Base-by-base conservation (phyloP, 2,329 filamentous ascomycete species). In the Ascochyta koolunga region DNA sequence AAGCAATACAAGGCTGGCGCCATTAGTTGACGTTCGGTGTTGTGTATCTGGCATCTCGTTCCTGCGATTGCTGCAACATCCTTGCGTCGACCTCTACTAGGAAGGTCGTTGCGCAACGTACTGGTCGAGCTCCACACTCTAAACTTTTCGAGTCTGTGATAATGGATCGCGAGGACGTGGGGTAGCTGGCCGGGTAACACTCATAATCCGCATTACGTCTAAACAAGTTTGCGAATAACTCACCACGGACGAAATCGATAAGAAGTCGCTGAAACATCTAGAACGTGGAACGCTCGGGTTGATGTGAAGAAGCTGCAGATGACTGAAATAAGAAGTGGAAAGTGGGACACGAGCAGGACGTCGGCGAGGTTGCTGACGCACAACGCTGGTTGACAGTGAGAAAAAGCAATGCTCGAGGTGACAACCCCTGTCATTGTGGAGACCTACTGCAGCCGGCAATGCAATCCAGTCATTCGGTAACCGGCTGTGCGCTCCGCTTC, bases 401-500 rank as follows among this genome's bases (percentile, higher is more conserved):
- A 32, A 56, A 55, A 56, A 56, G 42, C 37, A 56, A 56, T 40
- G 21, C 55, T 56, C 39, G 54, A 57, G 56, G 54, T 49, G 35
- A 22, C 21, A 38, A 50, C 38, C 53, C 52, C 53, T 56, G 47
- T 42, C 41, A 3, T 8, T 42, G 44, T 54, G 50, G 50, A 49
- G 44, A 40, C 49, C 22, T 25, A 19, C 35, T 44, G 35, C 48
- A 51, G 37, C 39, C 21, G 42, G 39, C 41, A 31, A 24, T 50
- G 36, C 40, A 38, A 54, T 47, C 64, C 63, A 61, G 51, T 47
- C 42, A 39, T 47, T 56, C 35, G 61, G 64, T 59, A 51, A 42
- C 45, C 62, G 64, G 65, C 60, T 60, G 40, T 56, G 58, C 44
- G 60, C 43, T 62, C 50, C 58, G 60, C 61, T 66, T 68, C 65